Conservation (phyloP, 768 basidiomycete genomes). For the Tulasnella sp. region DNA sequence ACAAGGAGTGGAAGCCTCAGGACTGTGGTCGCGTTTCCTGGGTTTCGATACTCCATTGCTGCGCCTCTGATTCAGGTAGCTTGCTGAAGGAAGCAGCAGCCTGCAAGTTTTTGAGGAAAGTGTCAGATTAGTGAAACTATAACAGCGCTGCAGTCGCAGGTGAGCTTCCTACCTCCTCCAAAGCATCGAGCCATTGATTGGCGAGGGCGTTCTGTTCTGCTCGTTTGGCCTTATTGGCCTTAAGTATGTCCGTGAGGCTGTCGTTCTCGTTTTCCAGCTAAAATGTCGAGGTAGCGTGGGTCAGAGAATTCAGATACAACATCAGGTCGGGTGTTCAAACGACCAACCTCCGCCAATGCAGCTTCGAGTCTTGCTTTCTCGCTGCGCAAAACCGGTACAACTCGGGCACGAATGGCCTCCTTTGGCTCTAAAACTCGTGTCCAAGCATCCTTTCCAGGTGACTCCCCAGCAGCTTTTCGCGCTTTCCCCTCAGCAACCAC, state of each 20-base stretch:
- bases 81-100: slow-evolving; percentile 1
- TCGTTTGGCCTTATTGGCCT: slow-evolving; percentile 48
- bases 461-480: slow-evolving; percentile 45
- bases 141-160: background rate
- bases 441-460: slow-evolving; percentile 58
- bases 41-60: slow-evolving; percentile 22
- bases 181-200: slow-evolving; percentile 48
- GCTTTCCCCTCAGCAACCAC: slow-evolving; percentile 18
- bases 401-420: slow-evolving; percentile 59
- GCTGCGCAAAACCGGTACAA: slow-evolving; percentile 54
- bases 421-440: slow-evolving; percentile 59
- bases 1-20: background rate
- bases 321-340: background rate
- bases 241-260: slow-evolving; percentile 47
- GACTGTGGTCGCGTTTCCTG: slow-evolving; percentile 10
- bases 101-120: background rate
- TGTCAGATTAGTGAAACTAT: background rate
- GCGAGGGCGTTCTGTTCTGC: slow-evolving; percentile 49
- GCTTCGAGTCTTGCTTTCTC: slow-evolving; percentile 44
- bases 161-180: slow-evolving; percentile 49
- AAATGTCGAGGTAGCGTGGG: background rate
- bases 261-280: slow-evolving; percentile 61
- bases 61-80: slow-evolving; percentile 1
- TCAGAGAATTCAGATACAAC: background rate
- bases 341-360: slow-evolving; percentile 40